A percentile compares a stretch with the other conserved stretches of the same genome.
Conservation (phyloP, 345 rosid species). For the Aquilaria malaccensis region DNA sequence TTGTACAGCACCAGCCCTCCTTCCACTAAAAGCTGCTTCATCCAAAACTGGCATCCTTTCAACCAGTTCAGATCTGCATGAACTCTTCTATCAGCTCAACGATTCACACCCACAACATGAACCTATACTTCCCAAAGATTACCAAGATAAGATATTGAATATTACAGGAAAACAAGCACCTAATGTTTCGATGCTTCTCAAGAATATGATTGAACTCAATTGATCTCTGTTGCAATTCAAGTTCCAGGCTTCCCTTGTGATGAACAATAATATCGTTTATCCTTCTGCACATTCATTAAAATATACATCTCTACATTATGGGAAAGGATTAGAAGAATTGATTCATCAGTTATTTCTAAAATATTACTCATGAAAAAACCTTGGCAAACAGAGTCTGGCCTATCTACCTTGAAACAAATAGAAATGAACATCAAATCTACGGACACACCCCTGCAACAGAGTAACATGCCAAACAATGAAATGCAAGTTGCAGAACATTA, state of each 20-base stretch:
- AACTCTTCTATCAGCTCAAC: conserved; percentile 24
- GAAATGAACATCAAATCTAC: neutral
- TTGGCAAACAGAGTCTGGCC: too few relatives aligned
- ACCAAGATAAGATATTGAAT: conserved; percentile 7
- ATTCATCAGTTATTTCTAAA: neutral
- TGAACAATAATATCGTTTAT: conserved; percentile 57
- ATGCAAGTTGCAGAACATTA: conserved; percentile 10
- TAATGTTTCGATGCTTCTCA: conserved; percentile 78
- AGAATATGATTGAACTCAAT: conserved; percentile 83
- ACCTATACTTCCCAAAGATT: conserved; percentile 4
- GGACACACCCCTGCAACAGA: neutral
- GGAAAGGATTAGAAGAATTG: conserved; percentile 9
- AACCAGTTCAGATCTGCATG: conserved; percentile 71
- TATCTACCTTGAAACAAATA: neutral
- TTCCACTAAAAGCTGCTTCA: conserved; percentile 85
- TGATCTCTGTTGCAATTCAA: conserved; percentile 99
- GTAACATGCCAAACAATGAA: neutral
- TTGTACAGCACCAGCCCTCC: conserved; percentile 80
- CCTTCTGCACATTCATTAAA: conserved; percentile 54
- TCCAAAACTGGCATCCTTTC: conserved; percentile 99
- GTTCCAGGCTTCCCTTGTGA: conserved; percentile 83
- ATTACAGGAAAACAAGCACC: conserved; percentile 30
- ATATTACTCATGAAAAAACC: too few relatives aligned
- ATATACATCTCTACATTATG: conserved; percentile 1
- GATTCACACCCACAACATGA: conserved; percentile 10